Evolutionary conservation across 2,329 filamentous ascomycete genomes (phyloP), one percentile per base, ranked within the genome.

Genomic region (Colletotrichum viniferum): DNA sequence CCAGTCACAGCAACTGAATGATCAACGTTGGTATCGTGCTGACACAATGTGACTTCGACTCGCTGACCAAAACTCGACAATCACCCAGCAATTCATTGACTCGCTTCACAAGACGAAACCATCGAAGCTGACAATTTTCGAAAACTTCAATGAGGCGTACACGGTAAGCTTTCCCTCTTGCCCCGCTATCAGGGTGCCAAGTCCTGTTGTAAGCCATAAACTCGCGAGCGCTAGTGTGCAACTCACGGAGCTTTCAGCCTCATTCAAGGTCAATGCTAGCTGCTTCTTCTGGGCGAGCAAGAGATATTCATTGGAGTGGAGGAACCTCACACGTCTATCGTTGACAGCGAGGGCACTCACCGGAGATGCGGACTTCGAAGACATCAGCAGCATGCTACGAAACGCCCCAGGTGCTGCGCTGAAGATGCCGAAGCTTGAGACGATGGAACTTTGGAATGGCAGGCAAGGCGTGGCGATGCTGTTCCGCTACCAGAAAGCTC

Each of bases 141-240:
- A 84, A 78, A 84, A 84, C 74, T 82, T 82, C 76, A 80, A 84
- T 70, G 73, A 84, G 78, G 48, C 55, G 64, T 84, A 83, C 76
- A 69, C 80, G 68, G 56, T 70, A 78, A 76, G 28, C 43, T 79
- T 64, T 69, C 66, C 16, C 43, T 5, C 66, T 14, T 58, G 65
- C 69, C 73, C 74, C 52, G 70, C 72, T 76, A 71, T 80, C 62
- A 77, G 81, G 60, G 73, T 75, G 32, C 78, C 80, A 73, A 76
- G 69, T 61, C 75, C 77, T 34, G 78, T 26, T 48, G 71, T 84
- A 26, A 81, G 80, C 79, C 77, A 70, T 74, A 78, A 78, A 71
- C 77, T 82, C 77, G 83, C 81, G 63, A 71, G 77, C 24, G 78
- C 80, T 43, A 84, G 81, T 74, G 76, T 82, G 28, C 63, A 79